Percentiles rank a stretch among this genome's conserved stretches.
Conservation (phyloP, 192 early-diverging fungal species). For the Linnemannia elongata region DNA sequence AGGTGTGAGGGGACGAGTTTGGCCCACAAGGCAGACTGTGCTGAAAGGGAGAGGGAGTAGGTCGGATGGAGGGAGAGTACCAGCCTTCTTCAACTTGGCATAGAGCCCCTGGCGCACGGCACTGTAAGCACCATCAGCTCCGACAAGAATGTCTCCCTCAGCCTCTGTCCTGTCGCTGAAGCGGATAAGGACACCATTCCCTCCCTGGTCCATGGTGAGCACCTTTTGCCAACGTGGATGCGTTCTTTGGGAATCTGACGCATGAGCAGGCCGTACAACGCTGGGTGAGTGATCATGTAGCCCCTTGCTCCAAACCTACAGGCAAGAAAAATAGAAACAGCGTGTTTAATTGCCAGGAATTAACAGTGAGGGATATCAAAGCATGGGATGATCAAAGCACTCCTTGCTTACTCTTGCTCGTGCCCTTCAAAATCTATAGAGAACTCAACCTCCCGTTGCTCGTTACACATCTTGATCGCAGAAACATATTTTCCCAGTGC, state of each 20-base stretch:
- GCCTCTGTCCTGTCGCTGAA: conserved; percentile 15
- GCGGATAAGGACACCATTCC: conserved; percentile 27
- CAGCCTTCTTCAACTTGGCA: not conserved
- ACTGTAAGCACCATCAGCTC: conserved; percentile 44
- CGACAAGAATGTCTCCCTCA: conserved; percentile 44
- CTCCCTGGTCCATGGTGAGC: not conserved
- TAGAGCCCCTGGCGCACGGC: conserved; percentile 22
- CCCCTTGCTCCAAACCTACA: conserved; percentile 2
- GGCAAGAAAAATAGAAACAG: not conserved
- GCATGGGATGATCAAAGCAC: not conserved
- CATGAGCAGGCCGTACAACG: conserved; percentile 10
- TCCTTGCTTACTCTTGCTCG: not conserved
- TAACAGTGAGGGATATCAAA: not conserved
- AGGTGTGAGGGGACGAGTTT: conserved; percentile 9
- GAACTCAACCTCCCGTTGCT: not conserved
- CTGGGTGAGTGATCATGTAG: conserved; percentile 4
- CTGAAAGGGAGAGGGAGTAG: not conserved
- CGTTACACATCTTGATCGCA: not conserved
- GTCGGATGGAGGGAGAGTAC: not conserved
- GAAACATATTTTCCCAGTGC: not conserved
- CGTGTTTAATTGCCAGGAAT: too few relatives aligned
- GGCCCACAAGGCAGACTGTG: conserved; percentile 16
- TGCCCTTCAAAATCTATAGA: not conserved
- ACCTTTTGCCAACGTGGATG: conserved; percentile 28
- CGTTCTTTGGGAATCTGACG: not conserved